A percentile compares a stretch with the other conserved stretches of the same genome.
Conservation (phyloP, 305 asterid species). For the Fraxinus angustifolia region DNA sequence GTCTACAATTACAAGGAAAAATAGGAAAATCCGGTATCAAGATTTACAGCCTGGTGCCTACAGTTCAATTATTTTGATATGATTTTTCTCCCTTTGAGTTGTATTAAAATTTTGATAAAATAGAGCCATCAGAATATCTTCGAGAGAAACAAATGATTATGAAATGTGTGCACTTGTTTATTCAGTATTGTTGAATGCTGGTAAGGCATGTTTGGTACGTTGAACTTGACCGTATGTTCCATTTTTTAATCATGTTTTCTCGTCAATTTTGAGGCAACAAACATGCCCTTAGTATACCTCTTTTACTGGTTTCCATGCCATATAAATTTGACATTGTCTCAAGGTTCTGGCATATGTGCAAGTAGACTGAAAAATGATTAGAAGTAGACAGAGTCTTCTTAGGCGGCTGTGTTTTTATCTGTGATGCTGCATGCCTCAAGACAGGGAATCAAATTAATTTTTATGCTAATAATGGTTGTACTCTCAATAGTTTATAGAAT, state of each 20-base stretch:
- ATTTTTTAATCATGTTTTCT: neutral
- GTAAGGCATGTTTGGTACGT: neutral
- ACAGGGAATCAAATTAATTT: conserved; percentile 23
- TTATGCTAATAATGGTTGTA: conserved; percentile 21
- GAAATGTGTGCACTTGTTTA: neutral
- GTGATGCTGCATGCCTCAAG: conserved; percentile 10
- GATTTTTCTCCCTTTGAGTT: neutral
- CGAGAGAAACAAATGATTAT: neutral
- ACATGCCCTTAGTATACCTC: neutral
- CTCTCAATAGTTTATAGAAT: conserved; percentile 9
- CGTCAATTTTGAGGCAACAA: neutral
- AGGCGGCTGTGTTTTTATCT: conserved; percentile 28
- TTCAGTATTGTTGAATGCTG: neutral
- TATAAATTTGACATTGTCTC: neutral
- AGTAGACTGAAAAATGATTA: neutral
- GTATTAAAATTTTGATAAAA: neutral
- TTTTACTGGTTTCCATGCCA: neutral
- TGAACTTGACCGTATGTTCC: neutral
- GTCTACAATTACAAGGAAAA: neutral
- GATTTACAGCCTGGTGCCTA: neutral
- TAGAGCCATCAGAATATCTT: neutral
- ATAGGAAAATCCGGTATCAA: neutral
- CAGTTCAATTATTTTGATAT: neutral
- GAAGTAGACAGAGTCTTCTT: conserved; percentile 16
- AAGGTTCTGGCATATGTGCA: conserved; percentile 11